Evolutionary conservation across 331 rosid genomes (phyloP), one percentile per base, ranked within the genome.

Genomic region (Pyrus hybrid): DNA sequence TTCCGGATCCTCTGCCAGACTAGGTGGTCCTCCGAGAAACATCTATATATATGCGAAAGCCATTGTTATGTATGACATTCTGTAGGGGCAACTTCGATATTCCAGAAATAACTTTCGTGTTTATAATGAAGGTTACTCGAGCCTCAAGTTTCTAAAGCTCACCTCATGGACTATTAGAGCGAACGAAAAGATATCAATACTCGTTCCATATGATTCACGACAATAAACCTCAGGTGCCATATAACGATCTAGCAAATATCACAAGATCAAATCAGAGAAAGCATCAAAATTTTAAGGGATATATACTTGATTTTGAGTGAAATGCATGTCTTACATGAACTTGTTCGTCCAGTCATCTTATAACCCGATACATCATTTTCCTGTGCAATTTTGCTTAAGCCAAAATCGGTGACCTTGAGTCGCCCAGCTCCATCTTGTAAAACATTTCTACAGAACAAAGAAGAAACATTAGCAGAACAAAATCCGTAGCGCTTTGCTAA

Each of bases 171-270:
- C 83, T 49, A 80, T 20, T n/a, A 74, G 71, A 60, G 76, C 71
- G n/a, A 80, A 74, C 8, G 83, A 68, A 67, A 80, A 80, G 37
- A 80, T 77, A 35, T 80, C 83, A 1, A 80, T 77, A 23, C 67
- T 51, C 35, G 22, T 80, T 30, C 83, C 83, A 37, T 68, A 74
- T 22, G 75, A 45, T 74, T 80, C 79, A 4, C 83, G 76, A 61
- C 83, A 72, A 80, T 74, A 74, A 17, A 80, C 83, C 67, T 80
- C 83, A 11, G 83, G 83, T 20, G 76, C 83, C 83, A 80, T 80
- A 72, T 80, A 80, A 4, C 79, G 79, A 62, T 60, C 79, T 80
- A 61, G 67, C 10, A 67, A 22, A 45, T 18, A 61, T 22, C n/a
- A 30, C 8, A 10, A 68, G 23, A 74, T 10, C 51, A 20, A 18